Base-by-base conservation (phyloP, 2,329 filamentous ascomycete species). In the Pseudogymnoascus sp. region DNA sequence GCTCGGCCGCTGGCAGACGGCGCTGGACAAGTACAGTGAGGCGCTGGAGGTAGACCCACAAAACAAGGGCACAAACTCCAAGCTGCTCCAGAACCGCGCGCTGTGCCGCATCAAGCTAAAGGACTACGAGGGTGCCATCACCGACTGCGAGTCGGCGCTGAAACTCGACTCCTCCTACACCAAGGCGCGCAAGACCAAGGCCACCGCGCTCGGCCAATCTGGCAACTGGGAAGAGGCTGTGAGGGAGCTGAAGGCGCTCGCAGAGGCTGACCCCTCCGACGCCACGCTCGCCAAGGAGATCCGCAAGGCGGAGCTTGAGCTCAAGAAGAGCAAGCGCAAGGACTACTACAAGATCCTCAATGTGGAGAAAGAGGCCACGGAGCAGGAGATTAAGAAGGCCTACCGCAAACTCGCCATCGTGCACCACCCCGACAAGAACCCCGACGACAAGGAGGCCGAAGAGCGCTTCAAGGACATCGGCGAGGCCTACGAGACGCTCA, bases 291-390 rank as follows among this genome's bases (percentile, higher is more conserved):
- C 82, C 59, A 92, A 89, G 74, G 94, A 99, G 70, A 85, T 97
- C 47, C 87, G 90, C 62, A 89, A 87, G 69, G 94, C 93, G 1
- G 93, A 99, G 77, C 79, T 97, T 25, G 94, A 99, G 77, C 79
- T 97, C 65, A 99, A 99, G 86, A 97, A 97, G 86, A 89, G 89
- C 74, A 89, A 93, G 76, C 83, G 94, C 64, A 99, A 99, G 76
- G 94, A 99, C 72, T 97, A 96, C 78, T 99, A 99, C 80, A 97
- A 97, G 83, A 96, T 97, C 67, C 84, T 99, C 60, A 89, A 87
- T 5, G 78, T 99, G 7, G 79, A 88, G 62, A 97, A 97, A 80
- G 88, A 92, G 64, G 91, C 91, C 37, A 83, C 83, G 39, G 91
- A 96, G 20, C 80, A 80, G 62, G 85, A 94, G 60, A 94, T 99